A percentile compares a stretch with the other conserved stretches of the same genome.
Evolutionary conservation across 495 filamentous ascomycete species (phyloP).

Genomic region (Daldinia vernicosa): DNA sequence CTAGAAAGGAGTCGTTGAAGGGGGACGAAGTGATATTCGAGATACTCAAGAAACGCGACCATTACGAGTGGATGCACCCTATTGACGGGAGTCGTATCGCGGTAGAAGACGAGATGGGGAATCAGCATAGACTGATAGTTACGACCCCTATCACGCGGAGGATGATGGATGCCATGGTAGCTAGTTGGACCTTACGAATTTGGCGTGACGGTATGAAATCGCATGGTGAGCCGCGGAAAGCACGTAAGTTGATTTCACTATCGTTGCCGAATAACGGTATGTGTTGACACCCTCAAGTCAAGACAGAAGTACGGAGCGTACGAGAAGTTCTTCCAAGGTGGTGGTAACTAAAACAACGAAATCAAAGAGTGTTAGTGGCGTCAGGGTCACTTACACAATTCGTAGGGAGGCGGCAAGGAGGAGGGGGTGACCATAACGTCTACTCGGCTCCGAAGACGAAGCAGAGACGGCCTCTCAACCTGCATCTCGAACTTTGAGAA

Average conservation of each 20-base stretch:
- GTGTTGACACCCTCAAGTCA: conserved; percentile 20
- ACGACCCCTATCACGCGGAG: conserved; percentile 38
- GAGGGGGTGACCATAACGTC: background rate
- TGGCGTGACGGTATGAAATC: conserved; percentile 39
- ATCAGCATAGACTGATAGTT: conserved; percentile 35
- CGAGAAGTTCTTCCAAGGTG: conserved; percentile 34
- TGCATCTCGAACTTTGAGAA: background rate
- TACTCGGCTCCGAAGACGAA: background rate
- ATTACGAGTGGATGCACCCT: conserved; percentile 43
- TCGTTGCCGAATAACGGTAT: background rate
- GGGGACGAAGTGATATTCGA: conserved; percentile 37
- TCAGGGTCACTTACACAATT: background rate
- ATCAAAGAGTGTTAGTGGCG: background rate
- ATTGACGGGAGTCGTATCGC: conserved; percentile 40
- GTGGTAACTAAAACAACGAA: conserved; percentile 14
- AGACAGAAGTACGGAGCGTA: conserved; percentile 18
- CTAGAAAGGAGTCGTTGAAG: conserved; percentile 24
- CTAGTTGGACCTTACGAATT: conserved; percentile 49
- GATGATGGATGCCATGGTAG: conserved; percentile 46
- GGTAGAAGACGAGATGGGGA: conserved; percentile 33
- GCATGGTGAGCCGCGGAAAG: background rate
- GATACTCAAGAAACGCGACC: conserved; percentile 23
- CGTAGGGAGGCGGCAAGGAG: background rate
- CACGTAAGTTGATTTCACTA: conserved; percentile 14
- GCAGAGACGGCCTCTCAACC: background rate